phyloP scores from a whole-genome alignment of 1,139 yeast species.

The Saccharomyces pastorianus region DNA sequence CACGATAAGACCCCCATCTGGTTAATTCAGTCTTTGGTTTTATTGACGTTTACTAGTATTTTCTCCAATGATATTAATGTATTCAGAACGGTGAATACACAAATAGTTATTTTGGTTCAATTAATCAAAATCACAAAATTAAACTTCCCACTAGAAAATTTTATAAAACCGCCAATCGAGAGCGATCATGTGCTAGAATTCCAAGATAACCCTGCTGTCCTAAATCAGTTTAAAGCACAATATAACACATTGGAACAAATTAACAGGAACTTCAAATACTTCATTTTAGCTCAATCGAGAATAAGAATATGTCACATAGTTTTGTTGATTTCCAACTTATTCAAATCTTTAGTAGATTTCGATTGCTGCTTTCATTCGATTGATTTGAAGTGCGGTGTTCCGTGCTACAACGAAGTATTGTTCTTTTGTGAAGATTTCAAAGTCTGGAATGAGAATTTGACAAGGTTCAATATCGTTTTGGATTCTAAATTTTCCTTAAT shows the following conservation, averaged over 20 bases:
- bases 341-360: slow-evolving; percentile 61
- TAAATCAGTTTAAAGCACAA: slow-evolving; percentile 30
- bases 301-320: slow-evolving; percentile 80
- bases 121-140: slow-evolving; percentile 70
- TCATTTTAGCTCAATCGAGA: slow-evolving; percentile 72
- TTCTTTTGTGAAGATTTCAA: slow-evolving; percentile 55
- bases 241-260: slow-evolving; percentile 33
- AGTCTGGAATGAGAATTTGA: slow-evolving; percentile 48
- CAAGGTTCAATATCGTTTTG: slow-evolving; percentile 32
- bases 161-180: slow-evolving; percentile 50
- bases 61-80: slow-evolving; percentile 70
- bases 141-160: slow-evolving; percentile 59
- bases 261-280: slow-evolving; percentile 18
- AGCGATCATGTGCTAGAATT: slow-evolving; percentile 30
- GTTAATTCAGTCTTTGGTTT: slow-evolving; percentile 78
- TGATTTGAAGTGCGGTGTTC: slow-evolving; percentile 60
- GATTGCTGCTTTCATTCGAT: slow-evolving; percentile 49
- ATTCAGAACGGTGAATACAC: slow-evolving; percentile 66
- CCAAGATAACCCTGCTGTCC: slow-evolving; percentile 30
- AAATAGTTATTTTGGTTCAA: slow-evolving; percentile 69
- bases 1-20: slow-evolving; percentile 69
- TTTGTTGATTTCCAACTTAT: slow-evolving; percentile 60
- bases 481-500: slow-evolving; percentile 46
- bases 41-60: slow-evolving; percentile 75
- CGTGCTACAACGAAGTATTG: slow-evolving; percentile 60